A percentile compares a stretch with the other conserved stretches of the same genome.
Evolutionary conservation across 1,284 basidiomycete species (phyloP).

Genomic region (Rugosomyces carneus): DNA sequence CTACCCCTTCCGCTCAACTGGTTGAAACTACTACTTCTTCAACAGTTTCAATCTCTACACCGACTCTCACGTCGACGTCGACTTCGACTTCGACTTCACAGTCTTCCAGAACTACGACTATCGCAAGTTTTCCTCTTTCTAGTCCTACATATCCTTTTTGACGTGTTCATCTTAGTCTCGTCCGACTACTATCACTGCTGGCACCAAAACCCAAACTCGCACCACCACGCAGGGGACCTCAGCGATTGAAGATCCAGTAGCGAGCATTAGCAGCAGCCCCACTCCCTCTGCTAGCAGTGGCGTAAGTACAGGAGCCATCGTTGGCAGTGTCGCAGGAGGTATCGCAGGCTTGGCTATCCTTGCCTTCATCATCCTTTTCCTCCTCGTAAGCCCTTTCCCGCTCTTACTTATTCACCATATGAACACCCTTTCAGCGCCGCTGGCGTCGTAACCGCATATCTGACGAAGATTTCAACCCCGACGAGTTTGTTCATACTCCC

Average conservation of each 20-base stretch:
- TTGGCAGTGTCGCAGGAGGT: slow-evolving; percentile 32
- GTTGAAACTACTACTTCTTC: slow-evolving; percentile 3
- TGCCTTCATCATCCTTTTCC: slow-evolving; percentile 27
- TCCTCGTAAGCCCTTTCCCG: slow-evolving; percentile 26
- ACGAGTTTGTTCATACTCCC: slow-evolving; percentile 27
- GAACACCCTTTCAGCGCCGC: slow-evolving; percentile 25
- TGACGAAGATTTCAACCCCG: slow-evolving; percentile 28
- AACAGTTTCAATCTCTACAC: slow-evolving; percentile 6
- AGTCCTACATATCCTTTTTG: neutral
- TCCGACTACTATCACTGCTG: slow-evolving; percentile 11
- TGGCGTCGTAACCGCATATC: slow-evolving; percentile 24
- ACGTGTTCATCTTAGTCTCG: neutral
- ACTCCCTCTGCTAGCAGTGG: slow-evolving; percentile 21
- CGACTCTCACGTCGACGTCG: slow-evolving; percentile 9
- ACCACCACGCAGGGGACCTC: slow-evolving; percentile 5
- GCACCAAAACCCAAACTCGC: slow-evolving; percentile 5
- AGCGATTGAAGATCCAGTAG: slow-evolving; percentile 7
- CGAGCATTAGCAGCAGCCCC: slow-evolving; percentile 16
- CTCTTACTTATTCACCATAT: neutral
- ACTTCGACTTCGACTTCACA: slow-evolving; percentile 13
- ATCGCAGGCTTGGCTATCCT: slow-evolving; percentile 29
- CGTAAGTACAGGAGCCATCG: slow-evolving; percentile 29
- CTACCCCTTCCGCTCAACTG: slow-evolving; percentile 4
- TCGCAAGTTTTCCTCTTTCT: neutral
- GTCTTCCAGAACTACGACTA: neutral